Base-by-base conservation (phyloP, 495 filamentous ascomycete species). In the Oidiodendron maius region DNA sequence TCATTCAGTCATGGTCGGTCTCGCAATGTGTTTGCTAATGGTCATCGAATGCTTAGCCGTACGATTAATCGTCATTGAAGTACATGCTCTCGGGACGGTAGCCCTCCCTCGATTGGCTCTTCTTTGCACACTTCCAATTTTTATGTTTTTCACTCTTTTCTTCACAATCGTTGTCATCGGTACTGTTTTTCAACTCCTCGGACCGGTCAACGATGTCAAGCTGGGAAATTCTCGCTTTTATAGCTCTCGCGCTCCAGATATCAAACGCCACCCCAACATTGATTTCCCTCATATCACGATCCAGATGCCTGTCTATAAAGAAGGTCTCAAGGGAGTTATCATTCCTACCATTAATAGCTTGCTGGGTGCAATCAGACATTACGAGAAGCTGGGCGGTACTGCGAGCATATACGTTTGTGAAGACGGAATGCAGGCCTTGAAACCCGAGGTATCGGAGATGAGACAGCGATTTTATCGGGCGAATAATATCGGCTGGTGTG, bases 221-320 rank as follows among this genome's bases (percentile, higher is more conserved):
- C 50, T 60, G 17, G n/a, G n/a, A n/a, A 86, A 86, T 60, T 75
- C 71, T 24, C 81, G 74, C 40, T 82, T 70, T 63, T 85, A 76
- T 59, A 84, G 80, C 18, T 81, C 75, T 21, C 61, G 64, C 16
- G 45, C 71, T 9, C 77, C 81, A 0, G 66, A 57, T 6, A 69
- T 76, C 17, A 63, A 81, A n/a, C 58, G 65, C 45, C 65, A 71
- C 20, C 63, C 67, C 16, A 25, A 50, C 8, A 55, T 62, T 26
- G 35, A 40, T 11, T 66, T 85, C 17, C 84, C 84, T 5, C 83
- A 87, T 56, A 71, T 88, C 30, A 87, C 84, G 3, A 83, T 87
- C 50, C 84, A 88, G 61, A 81, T 80, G 69, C 84, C 84, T 5
- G 82, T 88, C 1, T 88, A 86, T 67, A 88, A 84, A 56, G 84